These are phyloP conservation scores for Phoma sp. DNA, from an alignment of 2,329 filamentous ascomycete species.

Conservation along the genomic window DNA sequence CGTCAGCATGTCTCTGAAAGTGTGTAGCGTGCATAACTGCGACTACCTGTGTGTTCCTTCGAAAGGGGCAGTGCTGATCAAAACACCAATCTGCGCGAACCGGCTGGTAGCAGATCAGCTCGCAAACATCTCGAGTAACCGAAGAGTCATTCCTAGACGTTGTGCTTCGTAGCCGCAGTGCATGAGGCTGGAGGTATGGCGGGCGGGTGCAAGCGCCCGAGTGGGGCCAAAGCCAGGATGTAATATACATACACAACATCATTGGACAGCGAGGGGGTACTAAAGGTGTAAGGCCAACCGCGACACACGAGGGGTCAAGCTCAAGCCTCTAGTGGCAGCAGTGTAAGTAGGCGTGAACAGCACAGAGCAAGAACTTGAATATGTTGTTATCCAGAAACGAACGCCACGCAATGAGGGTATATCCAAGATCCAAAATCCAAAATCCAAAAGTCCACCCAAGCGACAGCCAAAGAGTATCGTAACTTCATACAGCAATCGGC, in stretches of 20 bases:
- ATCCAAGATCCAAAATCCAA: conserved; percentile 1
- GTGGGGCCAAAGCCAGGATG: not conserved
- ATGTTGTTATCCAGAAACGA: not conserved
- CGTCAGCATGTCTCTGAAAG: not conserved
- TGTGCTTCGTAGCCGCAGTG: not conserved
- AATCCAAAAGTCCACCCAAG: not conserved
- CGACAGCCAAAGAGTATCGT: not conserved
- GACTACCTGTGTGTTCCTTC: not conserved
- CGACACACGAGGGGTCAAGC: not conserved
- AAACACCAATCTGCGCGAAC: too few relatives aligned
- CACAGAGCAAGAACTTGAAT: not conserved
- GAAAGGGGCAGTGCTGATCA: not conserved
- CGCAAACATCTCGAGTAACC: too few relatives aligned
- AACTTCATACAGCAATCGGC: conserved; percentile 22
- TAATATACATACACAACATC: not conserved
- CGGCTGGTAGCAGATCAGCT: too few relatives aligned
- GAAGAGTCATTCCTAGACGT: not conserved
- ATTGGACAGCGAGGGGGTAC: not conserved
- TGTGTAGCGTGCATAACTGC: too few relatives aligned
- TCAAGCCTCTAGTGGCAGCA: too few relatives aligned
- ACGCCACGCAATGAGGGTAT: conserved; percentile 8
- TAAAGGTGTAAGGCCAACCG: too few relatives aligned
- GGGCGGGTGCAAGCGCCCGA: not conserved
- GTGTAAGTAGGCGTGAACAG: not conserved
- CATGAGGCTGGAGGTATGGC: too few relatives aligned